phyloP scores from a whole-genome alignment of 2,329 filamentous ascomycete genomes.

The Stagonosporopsis tanaceti region DNA sequence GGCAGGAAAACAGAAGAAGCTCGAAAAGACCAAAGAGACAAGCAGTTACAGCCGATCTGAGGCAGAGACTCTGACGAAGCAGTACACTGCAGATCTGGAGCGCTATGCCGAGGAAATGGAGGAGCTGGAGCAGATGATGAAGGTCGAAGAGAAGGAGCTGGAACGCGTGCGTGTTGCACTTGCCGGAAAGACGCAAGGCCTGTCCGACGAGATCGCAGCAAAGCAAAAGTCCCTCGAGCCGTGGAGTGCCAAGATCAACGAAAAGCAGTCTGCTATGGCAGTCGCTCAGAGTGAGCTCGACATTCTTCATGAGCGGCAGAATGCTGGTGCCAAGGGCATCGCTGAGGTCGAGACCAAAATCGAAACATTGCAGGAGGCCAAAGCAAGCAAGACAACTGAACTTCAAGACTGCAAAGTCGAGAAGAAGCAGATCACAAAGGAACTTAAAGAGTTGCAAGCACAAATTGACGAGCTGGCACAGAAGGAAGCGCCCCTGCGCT shows the following conservation, averaged over 20 bases:
- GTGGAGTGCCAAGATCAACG: conserved; percentile 96
- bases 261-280: conserved; percentile 92
- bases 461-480: conserved; percentile 76
- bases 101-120: conserved; percentile 77
- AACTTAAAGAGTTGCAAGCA: conserved; percentile 73
- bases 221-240: conserved; percentile 96
- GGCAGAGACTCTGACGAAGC: conserved; percentile 78
- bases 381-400: conserved; percentile 74
- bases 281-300: conserved; percentile 94
- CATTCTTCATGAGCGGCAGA: conserved; percentile 88
- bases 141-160: conserved; percentile 82
- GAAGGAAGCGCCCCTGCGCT: conserved; percentile 82
- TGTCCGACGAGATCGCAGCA: conserved; percentile 88
- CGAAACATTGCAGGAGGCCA: conserved; percentile 72
- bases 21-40: conserved; percentile 84
- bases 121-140: conserved; percentile 77
- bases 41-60: conserved; percentile 78
- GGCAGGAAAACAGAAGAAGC: conserved; percentile 88
- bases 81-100: conserved; percentile 80
- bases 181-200: conserved; percentile 93
- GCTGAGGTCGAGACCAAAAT: conserved; percentile 86
- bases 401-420: conserved; percentile 78
- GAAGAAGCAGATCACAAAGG: conserved; percentile 75
- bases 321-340: conserved; percentile 82
- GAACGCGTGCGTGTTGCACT: conserved; percentile 82